A percentile compares a stretch with the other conserved stretches of the same genome.
phyloP scores from a whole-genome alignment of 768 basidiomycete genomes.

The Paxillus rubicundulus region DNA sequence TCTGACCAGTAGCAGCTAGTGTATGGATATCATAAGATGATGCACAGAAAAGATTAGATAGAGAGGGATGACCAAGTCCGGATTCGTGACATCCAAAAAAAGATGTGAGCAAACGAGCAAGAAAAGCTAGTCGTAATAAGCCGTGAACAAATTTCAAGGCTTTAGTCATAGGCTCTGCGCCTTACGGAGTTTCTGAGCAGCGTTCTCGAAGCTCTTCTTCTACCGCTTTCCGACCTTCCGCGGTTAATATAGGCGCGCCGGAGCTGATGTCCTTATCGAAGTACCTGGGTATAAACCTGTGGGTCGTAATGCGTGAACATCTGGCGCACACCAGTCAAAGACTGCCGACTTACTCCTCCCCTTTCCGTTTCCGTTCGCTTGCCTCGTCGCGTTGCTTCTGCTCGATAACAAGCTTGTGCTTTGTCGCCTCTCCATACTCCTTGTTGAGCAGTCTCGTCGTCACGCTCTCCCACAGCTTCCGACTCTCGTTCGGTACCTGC shows the following conservation, averaged over 20 bases:
- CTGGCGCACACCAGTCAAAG: not conserved
- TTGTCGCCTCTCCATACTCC: slow-evolving; percentile 89
- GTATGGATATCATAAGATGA: slow-evolving; percentile 29
- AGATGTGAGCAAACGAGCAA: slow-evolving; percentile 3
- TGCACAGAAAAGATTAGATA: slow-evolving; percentile 13
- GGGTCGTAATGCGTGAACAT: not conserved
- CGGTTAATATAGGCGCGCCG: slow-evolving; percentile 69
- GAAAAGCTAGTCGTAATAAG: slow-evolving; percentile 6
- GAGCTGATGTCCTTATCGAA: slow-evolving; percentile 68
- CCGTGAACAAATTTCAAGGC: slow-evolving; percentile 6
- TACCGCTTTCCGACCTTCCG: slow-evolving; percentile 65
- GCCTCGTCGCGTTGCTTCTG: slow-evolving; percentile 90
- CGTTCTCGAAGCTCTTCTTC: slow-evolving; percentile 59
- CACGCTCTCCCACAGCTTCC: slow-evolving; percentile 84
- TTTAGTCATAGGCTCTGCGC: not conserved
- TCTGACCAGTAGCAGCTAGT: slow-evolving; percentile 16
- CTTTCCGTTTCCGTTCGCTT: slow-evolving; percentile 80
- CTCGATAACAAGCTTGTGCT: slow-evolving; percentile 88
- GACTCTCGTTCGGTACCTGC: slow-evolving; percentile 79
- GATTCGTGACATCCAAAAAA: slow-evolving; percentile 6
- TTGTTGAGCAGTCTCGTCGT: slow-evolving; percentile 74
- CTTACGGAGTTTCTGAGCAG: slow-evolving; percentile 13
- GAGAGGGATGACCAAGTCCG: slow-evolving; percentile 1
- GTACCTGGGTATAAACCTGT: slow-evolving; percentile 69
- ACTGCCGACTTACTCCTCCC: slow-evolving; percentile 59